These are phyloP conservation scores for Fraxinus baroniana DNA, from an alignment of 305 asterid species.

Conservation along the genomic window DNA sequence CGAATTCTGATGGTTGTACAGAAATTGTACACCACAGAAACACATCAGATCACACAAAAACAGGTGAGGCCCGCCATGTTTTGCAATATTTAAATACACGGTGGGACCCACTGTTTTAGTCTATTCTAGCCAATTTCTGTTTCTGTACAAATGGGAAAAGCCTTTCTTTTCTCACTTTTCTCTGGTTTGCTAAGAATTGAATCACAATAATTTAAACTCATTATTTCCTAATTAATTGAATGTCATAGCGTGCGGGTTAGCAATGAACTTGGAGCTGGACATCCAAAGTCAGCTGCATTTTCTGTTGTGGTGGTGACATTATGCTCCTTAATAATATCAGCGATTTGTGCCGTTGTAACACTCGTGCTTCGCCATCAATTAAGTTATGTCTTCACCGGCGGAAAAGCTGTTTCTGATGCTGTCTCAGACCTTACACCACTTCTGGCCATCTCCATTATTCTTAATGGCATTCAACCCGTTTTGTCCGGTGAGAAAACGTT, in stretches of 20 bases:
- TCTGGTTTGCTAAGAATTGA: neutral
- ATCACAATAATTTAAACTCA: neutral
- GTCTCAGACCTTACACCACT: constrained; percentile 62
- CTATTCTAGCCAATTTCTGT: too few relatives aligned
- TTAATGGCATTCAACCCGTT: constrained; percentile 78
- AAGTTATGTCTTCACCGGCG: constrained; percentile 58
- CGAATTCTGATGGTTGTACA: too few relatives aligned
- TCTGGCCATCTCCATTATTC: constrained; percentile 52
- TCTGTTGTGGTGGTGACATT: constrained; percentile 50
- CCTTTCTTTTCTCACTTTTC: neutral
- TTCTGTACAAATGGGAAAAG: too few relatives aligned
- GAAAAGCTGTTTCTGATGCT: constrained; percentile 56
- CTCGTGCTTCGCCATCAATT: constrained; percentile 42
- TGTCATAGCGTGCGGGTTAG: constrained; percentile 55
- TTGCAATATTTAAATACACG: too few relatives aligned
- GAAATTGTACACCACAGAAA: too few relatives aligned
- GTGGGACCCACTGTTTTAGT: too few relatives aligned
- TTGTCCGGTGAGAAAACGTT: constrained; percentile 50
- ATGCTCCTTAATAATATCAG: constrained; percentile 37
- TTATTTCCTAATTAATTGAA: neutral
- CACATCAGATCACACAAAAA: too few relatives aligned
- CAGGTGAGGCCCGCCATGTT: too few relatives aligned
- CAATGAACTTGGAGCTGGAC: constrained; percentile 78
- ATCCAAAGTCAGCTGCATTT: constrained; percentile 71
- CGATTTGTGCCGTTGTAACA: constrained; percentile 27